A percentile compares a stretch with the other conserved stretches of the same genome.
These are phyloP conservation scores for Secale cereale DNA, from an alignment of 176 grass and related monocot genomes.

Conservation along the genomic window DNA sequence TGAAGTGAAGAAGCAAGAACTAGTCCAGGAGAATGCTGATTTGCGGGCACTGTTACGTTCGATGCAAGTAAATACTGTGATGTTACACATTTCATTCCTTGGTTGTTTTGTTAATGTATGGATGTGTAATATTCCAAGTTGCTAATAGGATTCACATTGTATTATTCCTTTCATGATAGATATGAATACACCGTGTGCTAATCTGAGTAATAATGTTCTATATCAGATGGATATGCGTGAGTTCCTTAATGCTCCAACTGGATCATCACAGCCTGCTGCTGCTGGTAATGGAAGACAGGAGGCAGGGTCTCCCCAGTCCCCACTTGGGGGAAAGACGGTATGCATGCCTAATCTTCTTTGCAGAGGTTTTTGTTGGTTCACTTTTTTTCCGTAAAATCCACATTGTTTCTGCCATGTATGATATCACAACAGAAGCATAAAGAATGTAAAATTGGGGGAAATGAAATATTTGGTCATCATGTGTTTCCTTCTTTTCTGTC, in stretches of 20 bases:
- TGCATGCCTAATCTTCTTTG: slow-evolving; percentile 7
- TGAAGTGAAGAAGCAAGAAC: slow-evolving; percentile 94
- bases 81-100: neutral
- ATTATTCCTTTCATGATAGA: neutral
- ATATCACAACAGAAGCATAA: neutral
- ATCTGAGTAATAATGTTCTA: slow-evolving; percentile 15
- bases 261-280: slow-evolving; percentile 57
- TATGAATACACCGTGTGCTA: neutral
- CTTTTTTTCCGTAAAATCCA: neutral
- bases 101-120: neutral
- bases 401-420: slow-evolving; percentile 8
- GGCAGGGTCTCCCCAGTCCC: slow-evolving; percentile 71
- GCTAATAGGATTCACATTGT: neutral
- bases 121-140: neutral
- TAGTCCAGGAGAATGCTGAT: slow-evolving; percentile 93
- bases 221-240: slow-evolving; percentile 94
- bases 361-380: neutral
- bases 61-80: slow-evolving; percentile 69
- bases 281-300: slow-evolving; percentile 58
- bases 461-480: neutral
- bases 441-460: neutral
- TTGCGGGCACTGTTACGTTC: slow-evolving; percentile 83
- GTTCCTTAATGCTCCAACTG: slow-evolving; percentile 93
- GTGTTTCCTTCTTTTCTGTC: neutral
- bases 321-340: slow-evolving; percentile 91